phyloP scores from a whole-genome alignment of 2,329 filamentous ascomycete species.

The Fusarium nisikadoi region DNA sequence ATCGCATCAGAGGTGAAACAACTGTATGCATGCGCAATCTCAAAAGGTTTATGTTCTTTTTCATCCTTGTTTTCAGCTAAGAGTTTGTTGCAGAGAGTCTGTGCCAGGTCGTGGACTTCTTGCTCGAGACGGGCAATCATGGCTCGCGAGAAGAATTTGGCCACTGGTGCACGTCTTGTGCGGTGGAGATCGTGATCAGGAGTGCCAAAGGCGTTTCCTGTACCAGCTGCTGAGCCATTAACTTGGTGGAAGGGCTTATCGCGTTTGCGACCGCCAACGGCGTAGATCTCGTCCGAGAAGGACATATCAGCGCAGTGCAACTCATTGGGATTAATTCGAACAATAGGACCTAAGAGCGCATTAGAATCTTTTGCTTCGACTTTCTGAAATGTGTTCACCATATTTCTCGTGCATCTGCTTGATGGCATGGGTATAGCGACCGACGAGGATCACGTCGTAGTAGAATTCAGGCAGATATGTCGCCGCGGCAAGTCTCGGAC shows the following conservation, averaged over 20 bases:
- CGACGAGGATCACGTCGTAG: constrained; percentile 19
- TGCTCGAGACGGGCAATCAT: constrained; percentile 8
- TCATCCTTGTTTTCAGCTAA: not conserved
- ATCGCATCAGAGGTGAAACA: constrained; percentile 16
- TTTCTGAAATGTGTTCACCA: not conserved
- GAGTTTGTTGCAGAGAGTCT: constrained; percentile 10
- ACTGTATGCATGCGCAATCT: constrained; percentile 11
- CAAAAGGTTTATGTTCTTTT: not conserved
- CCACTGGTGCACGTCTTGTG: not conserved
- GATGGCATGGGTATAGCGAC: constrained; percentile 20
- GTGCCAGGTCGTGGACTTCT: constrained; percentile 8
- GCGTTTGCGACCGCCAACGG: constrained; percentile 18
- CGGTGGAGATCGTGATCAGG: constrained; percentile 16
- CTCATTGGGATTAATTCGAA: constrained; percentile 16
- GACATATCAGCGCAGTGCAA: constrained; percentile 17
- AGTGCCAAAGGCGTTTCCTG: constrained; percentile 1
- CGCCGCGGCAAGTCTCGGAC: constrained; percentile 14
- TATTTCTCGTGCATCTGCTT: constrained; percentile 22
- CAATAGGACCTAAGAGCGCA: not conserved
- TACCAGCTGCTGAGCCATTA: constrained; percentile 7
- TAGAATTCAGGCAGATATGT: constrained; percentile 25
- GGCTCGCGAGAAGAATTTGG: constrained; percentile 20
- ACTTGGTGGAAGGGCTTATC: constrained; percentile 19
- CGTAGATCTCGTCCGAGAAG: constrained; percentile 21
- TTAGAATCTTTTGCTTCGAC: rapidly evolving